A percentile compares a stretch with the other conserved stretches of the same genome.
phyloP scores from a whole-genome alignment of 2,329 filamentous ascomycete genomes.

The Fusarium caatingaense region DNA sequence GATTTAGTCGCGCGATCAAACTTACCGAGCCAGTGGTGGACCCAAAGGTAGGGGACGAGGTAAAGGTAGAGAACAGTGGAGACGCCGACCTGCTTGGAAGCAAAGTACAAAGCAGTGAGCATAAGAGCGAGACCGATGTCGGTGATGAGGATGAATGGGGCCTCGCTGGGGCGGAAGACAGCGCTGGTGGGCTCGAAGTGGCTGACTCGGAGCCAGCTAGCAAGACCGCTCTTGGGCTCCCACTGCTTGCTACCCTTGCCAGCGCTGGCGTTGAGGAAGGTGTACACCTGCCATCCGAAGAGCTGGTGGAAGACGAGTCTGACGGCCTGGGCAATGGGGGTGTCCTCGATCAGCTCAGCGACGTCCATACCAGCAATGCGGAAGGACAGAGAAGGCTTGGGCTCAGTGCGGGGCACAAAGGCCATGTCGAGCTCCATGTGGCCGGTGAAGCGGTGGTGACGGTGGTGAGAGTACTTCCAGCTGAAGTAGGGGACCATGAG shows the following conservation, averaged over 20 bases:
- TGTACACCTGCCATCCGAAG: constrained; percentile 72
- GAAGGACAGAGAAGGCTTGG: constrained; percentile 50
- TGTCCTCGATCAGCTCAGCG: constrained; percentile 70
- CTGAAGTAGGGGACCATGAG: constrained; percentile 78
- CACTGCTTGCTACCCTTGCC: constrained; percentile 62
- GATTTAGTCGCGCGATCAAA: not conserved
- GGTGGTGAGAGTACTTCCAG: constrained; percentile 77
- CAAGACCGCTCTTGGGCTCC: constrained; percentile 45
- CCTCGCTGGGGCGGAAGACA: constrained; percentile 69
- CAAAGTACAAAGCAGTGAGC: constrained; percentile 62
- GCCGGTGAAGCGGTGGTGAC: constrained; percentile 76
- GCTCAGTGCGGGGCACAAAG: constrained; percentile 66
- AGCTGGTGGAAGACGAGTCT: constrained; percentile 71
- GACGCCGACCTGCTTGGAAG: constrained; percentile 64
- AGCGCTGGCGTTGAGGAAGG: constrained; percentile 68
- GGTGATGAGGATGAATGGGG: constrained; percentile 66
- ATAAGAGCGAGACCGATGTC: constrained; percentile 69
- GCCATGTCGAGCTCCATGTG: constrained; percentile 76
- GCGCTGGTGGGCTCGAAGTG: constrained; percentile 72
- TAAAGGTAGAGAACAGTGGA: constrained; percentile 70
- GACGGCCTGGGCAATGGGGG: constrained; percentile 66
- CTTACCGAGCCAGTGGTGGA: constrained; percentile 76
- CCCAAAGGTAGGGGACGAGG: constrained; percentile 74
- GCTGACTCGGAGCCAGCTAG: constrained; percentile 58
- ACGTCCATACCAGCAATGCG: constrained; percentile 56